phyloP scores from a whole-genome alignment of 73 alveolate species.

The Paraurostyla sp. region DNA sequence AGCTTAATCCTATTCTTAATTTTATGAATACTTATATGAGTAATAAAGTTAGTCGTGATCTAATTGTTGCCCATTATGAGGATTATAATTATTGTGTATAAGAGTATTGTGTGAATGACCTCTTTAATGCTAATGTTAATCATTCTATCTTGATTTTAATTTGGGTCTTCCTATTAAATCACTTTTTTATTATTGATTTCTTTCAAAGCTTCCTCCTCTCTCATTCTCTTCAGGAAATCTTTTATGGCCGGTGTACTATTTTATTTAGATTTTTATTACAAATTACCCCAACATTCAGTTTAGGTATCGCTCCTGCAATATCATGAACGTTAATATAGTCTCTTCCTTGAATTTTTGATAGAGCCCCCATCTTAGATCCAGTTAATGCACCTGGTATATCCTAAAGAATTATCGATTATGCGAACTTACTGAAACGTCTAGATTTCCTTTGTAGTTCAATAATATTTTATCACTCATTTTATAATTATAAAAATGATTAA shows the following conservation, averaged over 20 bases:
- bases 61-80: background rate
- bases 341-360: conserved; percentile 18
- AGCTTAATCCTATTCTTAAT: background rate
- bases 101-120: background rate
- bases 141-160: background rate
- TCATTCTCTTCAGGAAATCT: background rate
- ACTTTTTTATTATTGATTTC: background rate
- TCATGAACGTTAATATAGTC: conserved; percentile 45
- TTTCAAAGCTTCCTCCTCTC: background rate
- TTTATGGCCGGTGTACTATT: background rate
- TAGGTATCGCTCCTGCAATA: conserved; percentile 48
- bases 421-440: conserved; percentile 19
- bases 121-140: background rate
- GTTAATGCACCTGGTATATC: conserved; percentile 53
- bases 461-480: conserved; percentile 1
- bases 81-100: background rate
- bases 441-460: conserved; percentile 31
- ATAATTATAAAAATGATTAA: conserved; percentile 81
- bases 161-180: conserved; percentile 36
- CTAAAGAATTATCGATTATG: background rate
- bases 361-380: background rate
- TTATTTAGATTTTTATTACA: background rate
- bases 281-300: conserved; percentile 20
- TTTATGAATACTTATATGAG: background rate
- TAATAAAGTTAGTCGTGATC: background rate